These are phyloP conservation scores for Eucalyptus virginea DNA, from an alignment of 345 rosid species.

Conservation along the genomic window DNA sequence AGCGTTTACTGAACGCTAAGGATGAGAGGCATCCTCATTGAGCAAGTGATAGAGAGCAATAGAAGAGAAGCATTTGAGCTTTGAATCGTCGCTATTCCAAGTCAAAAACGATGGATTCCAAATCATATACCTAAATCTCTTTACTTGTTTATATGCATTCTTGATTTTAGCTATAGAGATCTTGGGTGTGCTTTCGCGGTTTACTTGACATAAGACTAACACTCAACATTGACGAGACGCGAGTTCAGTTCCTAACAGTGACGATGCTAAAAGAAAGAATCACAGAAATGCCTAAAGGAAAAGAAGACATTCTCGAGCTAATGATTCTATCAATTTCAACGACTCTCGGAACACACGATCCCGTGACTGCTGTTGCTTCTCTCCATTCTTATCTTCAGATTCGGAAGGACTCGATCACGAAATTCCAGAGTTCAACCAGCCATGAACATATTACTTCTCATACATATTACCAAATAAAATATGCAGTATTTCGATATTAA, in stretches of 20 bases:
- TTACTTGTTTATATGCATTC: accelerated
- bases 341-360: not conserved
- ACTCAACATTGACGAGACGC: not conserved
- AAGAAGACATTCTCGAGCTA: not conserved
- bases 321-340: not conserved
- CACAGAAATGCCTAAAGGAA: not conserved
- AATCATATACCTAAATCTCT: too few species aligned
- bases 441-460: not conserved
- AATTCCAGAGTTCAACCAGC: not conserved
- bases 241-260: not conserved
- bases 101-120: too few species aligned
- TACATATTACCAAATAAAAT: not conserved
- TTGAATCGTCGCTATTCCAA: too few species aligned
- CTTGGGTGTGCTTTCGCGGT: accelerated
- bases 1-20: accelerated
- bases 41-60: too few species aligned
- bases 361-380: not conserved
- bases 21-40: too few species aligned
- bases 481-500: not conserved
- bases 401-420: not conserved
- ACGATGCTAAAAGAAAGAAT: not conserved
- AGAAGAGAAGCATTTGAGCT: too few species aligned
- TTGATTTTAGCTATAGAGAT: too few species aligned
- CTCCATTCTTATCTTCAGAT: not conserved
- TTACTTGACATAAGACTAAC: not conserved